Conservation (phyloP, 495 filamentous ascomycete species). For the Aspergillus conjunctus region DNA sequence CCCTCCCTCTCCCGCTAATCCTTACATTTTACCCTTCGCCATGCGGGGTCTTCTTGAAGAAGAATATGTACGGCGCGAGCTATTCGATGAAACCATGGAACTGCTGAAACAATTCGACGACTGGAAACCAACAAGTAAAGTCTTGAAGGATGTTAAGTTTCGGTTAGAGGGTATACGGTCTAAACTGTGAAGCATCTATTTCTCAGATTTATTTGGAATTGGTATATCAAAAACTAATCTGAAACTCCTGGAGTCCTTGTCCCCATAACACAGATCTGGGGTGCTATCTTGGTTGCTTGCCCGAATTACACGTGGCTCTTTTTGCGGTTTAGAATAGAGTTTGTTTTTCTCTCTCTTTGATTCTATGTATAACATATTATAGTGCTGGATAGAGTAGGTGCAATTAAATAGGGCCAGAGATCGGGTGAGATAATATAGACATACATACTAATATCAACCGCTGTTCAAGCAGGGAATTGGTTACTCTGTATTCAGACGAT, state of each 20-base stretch:
- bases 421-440: neutral
- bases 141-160: slow-evolving; percentile 94
- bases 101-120: slow-evolving; percentile 86
- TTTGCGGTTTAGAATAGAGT: slow-evolving; percentile 2
- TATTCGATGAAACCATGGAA: slow-evolving; percentile 74
- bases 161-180: slow-evolving; percentile 88
- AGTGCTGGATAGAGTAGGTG: neutral
- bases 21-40: slow-evolving; percentile 90
- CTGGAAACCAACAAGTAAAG: slow-evolving; percentile 88
- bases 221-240: neutral
- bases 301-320: neutral
- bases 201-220: neutral
- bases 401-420: neutral
- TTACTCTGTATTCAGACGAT: neutral
- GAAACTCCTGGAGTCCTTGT: too few species aligned
- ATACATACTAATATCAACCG: neutral
- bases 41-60: slow-evolving; percentile 93
- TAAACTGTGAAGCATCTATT: slow-evolving; percentile 57
- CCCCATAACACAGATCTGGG: too few species aligned
- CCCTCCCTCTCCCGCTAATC: slow-evolving; percentile 61
- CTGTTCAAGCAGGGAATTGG: neutral
- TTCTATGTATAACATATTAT: slow-evolving; percentile 12
- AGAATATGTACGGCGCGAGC: slow-evolving; percentile 80
- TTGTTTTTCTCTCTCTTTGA: neutral
- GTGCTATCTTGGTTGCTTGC: too few species aligned